Percentiles rank a stretch among this genome's conserved stretches.
These are phyloP conservation scores for Buxus sempervirens DNA, from an alignment of 164 flowering plant species.

Conservation along the genomic window DNA sequence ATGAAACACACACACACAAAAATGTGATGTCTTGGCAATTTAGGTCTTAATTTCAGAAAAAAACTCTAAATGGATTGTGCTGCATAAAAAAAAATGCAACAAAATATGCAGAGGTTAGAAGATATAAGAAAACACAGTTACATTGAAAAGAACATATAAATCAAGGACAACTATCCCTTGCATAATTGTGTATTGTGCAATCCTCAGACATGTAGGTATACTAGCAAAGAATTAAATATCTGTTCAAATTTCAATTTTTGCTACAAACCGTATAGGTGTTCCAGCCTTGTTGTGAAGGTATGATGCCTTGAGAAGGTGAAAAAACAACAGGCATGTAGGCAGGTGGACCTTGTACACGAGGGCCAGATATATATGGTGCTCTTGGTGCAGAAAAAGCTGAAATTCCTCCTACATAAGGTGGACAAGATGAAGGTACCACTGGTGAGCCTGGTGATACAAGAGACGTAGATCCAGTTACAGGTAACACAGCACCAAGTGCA, in stretches of 20 bases:
- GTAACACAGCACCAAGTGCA: slow-evolving; percentile 26
- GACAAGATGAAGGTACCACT: slow-evolving; percentile 22
- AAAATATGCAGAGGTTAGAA: too few relatives aligned
- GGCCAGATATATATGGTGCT: slow-evolving; percentile 29
- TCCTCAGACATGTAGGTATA: neutral
- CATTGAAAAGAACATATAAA: too few relatives aligned
- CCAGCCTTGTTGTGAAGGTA: slow-evolving; percentile 45
- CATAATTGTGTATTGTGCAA: too few relatives aligned
- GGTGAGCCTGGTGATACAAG: slow-evolving; percentile 29
- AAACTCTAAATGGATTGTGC: too few relatives aligned
- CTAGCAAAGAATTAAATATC: neutral
- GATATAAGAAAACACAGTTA: too few relatives aligned
- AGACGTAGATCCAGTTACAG: slow-evolving; percentile 27
- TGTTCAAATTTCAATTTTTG: neutral
- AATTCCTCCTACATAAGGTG: slow-evolving; percentile 26
- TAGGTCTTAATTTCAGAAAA: too few relatives aligned
- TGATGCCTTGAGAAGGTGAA: slow-evolving; percentile 35
- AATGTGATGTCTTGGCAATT: too few relatives aligned
- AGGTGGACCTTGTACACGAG: slow-evolving; percentile 29
- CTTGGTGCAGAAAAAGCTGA: slow-evolving; percentile 35
- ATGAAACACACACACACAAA: too few relatives aligned
- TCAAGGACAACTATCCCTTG: too few relatives aligned
- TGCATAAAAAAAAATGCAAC: too few relatives aligned
- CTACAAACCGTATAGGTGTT: slow-evolving; percentile 44
- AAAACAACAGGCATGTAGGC: slow-evolving; percentile 33